Evolutionary conservation across 192 early-diverging fungal species (phyloP).

Genomic region (Mortierella antarctica): DNA sequence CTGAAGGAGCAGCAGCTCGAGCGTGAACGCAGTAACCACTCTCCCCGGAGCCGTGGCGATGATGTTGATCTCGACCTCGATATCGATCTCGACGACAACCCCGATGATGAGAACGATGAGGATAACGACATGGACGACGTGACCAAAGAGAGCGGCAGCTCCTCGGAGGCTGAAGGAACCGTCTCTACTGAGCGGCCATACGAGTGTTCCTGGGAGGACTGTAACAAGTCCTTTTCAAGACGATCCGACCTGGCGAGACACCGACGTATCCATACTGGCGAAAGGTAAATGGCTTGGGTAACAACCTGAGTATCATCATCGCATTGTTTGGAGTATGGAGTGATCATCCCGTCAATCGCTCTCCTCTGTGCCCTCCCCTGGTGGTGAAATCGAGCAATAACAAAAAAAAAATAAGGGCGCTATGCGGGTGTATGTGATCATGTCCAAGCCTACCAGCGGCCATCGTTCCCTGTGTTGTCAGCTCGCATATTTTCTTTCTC

Average conservation of each 20-base stretch:
- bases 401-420: no score
- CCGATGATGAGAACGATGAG: slow-evolving; percentile 10
- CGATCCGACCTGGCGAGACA: slow-evolving; percentile 80
- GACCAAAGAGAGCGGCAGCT: slow-evolving; percentile 31
- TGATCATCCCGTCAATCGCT: no score
- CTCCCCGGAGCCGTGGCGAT: slow-evolving; percentile 13
- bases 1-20: slow-evolving; percentile 6
- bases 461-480: background rate
- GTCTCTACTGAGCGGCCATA: slow-evolving; percentile 54
- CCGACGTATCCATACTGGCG: slow-evolving; percentile 78
- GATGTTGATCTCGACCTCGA: slow-evolving; percentile 51
- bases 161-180: slow-evolving; percentile 48
- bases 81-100: slow-evolving; percentile 38
- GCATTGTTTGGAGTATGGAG: no score
- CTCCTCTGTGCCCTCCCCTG: no score
- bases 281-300: slow-evolving; percentile 51
- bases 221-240: slow-evolving; percentile 75
- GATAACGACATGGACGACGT: slow-evolving; percentile 24
- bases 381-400: no score
- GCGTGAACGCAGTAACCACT: background rate
- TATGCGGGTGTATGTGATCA: no score
- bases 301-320: no score
- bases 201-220: slow-evolving; percentile 69
- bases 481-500: background rate
- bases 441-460: no score